phyloP scores from a whole-genome alignment of 768 basidiomycete genomes.

The Porphyrellus cyaneotinctus region DNA sequence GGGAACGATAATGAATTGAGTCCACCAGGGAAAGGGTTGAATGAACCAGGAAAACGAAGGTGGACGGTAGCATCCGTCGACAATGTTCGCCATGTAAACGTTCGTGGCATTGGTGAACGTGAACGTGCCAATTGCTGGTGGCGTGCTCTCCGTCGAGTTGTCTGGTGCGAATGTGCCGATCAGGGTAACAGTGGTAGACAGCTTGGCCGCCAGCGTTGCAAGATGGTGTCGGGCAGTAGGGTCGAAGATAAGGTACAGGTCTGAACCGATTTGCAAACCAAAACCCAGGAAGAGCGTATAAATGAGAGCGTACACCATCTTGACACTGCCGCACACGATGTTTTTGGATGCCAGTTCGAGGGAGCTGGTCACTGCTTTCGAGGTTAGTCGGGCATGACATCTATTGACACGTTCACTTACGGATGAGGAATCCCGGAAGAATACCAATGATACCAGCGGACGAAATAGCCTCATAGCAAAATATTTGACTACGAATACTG shows the following conservation, averaged over 20 bases:
- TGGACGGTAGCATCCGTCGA: slow-evolving; percentile 70
- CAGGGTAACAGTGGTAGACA: slow-evolving; percentile 48
- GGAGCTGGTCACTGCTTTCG: slow-evolving; percentile 64
- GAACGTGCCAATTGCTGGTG: slow-evolving; percentile 59
- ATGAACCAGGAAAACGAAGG: slow-evolving; percentile 66
- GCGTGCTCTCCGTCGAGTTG: slow-evolving; percentile 37
- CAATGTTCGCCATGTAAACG: slow-evolving; percentile 43
- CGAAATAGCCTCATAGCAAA: slow-evolving; percentile 91
- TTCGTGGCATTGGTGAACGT: slow-evolving; percentile 55
- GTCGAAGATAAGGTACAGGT: slow-evolving; percentile 73
- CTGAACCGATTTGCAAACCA: slow-evolving; percentile 79
- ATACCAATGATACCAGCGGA: slow-evolving; percentile 85
- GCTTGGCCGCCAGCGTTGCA: slow-evolving; percentile 47
- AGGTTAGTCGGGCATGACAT: slow-evolving; percentile 3
- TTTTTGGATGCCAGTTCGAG: slow-evolving; percentile 84
- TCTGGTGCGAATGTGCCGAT: slow-evolving; percentile 69
- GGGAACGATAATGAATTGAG: slow-evolving; percentile 71
- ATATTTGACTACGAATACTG: slow-evolving; percentile 69
- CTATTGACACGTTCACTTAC: slow-evolving; percentile 38
- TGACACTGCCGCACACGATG: slow-evolving; percentile 78
- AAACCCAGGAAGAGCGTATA: slow-evolving; percentile 84
- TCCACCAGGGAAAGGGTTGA: slow-evolving; percentile 79
- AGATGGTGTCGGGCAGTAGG: slow-evolving; percentile 49
- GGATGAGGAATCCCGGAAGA: slow-evolving; percentile 82
- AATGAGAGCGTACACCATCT: slow-evolving; percentile 87